Conservation (phyloP, 805 yeast genomes). For the Schizosaccharomyces lindneri region DNA sequence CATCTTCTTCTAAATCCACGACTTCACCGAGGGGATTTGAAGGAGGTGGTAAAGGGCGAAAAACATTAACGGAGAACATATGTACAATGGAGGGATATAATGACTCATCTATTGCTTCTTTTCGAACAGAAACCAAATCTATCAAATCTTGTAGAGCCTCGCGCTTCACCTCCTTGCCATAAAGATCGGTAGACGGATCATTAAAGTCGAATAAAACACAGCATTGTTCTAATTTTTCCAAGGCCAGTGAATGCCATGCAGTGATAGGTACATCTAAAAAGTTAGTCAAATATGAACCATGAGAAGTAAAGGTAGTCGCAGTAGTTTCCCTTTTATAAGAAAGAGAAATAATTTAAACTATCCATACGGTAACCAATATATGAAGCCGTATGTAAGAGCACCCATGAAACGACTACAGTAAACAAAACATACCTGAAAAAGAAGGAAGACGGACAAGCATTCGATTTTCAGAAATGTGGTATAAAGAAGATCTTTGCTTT, state of each 20-base stretch:
- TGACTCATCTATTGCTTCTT: slow-evolving; percentile 71
- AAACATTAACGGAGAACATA: slow-evolving; percentile 49
- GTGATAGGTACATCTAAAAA: slow-evolving; percentile 47
- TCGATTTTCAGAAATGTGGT: background rate
- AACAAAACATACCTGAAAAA: background rate
- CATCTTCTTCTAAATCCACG: slow-evolving; percentile 96
- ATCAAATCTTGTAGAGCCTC: slow-evolving; percentile 70
- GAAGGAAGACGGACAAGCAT: background rate
- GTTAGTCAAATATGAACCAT: background rate
- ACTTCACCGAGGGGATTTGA: slow-evolving; percentile 79
- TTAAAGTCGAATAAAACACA: slow-evolving; percentile 79
- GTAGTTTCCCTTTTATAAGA: too few relatives aligned
- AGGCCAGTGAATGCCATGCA: slow-evolving; percentile 53
- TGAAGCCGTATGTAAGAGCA: background rate
- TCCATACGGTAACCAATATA: too few relatives aligned
- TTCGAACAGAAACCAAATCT: slow-evolving; percentile 58
- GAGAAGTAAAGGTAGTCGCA: too few relatives aligned
- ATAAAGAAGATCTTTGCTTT: background rate
- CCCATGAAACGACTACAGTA: background rate
- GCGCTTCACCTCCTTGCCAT: slow-evolving; percentile 80
- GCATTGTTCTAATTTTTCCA: slow-evolving; percentile 82
- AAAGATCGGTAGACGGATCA: slow-evolving; percentile 76
- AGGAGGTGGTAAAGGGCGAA: slow-evolving; percentile 94
- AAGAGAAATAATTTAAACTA: too few relatives aligned
- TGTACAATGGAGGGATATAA: slow-evolving; percentile 70